These are phyloP conservation scores for Gomphus bonarii DNA, from an alignment of 1,284 basidiomycete species.

Conservation along the genomic window DNA sequence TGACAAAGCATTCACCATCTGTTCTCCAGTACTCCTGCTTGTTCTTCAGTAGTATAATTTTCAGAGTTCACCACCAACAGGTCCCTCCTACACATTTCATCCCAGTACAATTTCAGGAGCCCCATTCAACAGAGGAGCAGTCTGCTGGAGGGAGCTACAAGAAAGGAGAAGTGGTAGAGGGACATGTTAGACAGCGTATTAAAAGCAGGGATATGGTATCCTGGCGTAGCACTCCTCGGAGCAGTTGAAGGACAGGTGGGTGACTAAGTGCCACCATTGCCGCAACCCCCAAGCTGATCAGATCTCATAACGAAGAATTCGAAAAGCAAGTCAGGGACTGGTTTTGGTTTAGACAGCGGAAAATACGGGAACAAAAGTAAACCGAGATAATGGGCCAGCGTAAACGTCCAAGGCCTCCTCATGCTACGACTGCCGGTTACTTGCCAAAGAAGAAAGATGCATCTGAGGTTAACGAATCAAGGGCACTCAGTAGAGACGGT, in stretches of 20 bases:
- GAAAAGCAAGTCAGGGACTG: constrained; percentile 5
- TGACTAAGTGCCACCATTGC: background rate
- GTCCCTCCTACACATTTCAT: background rate
- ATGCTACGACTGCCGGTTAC: no score
- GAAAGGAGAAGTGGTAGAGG: background rate
- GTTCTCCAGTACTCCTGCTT: no score
- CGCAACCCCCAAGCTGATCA: background rate
- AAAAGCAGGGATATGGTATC: background rate
- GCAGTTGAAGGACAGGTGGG: constrained; percentile 1
- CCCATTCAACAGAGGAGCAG: background rate
- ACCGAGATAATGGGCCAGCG: background rate
- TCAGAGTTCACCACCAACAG: no score
- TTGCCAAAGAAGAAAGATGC: no score
- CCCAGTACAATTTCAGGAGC: background rate
- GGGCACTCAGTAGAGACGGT: no score
- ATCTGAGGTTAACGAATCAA: no score
- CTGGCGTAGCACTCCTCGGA: background rate
- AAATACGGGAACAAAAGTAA: background rate
- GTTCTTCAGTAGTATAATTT: no score
- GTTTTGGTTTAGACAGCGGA: background rate
- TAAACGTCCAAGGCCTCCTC: no score
- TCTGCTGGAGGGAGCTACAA: background rate
- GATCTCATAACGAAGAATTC: no score
- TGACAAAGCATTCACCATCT: no score
- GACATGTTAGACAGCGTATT: background rate